Evolutionary conservation across 2,329 filamentous ascomycete genomes (phyloP), one percentile per base, ranked within the genome.

Genomic region (Dactylellina leptospora): DNA sequence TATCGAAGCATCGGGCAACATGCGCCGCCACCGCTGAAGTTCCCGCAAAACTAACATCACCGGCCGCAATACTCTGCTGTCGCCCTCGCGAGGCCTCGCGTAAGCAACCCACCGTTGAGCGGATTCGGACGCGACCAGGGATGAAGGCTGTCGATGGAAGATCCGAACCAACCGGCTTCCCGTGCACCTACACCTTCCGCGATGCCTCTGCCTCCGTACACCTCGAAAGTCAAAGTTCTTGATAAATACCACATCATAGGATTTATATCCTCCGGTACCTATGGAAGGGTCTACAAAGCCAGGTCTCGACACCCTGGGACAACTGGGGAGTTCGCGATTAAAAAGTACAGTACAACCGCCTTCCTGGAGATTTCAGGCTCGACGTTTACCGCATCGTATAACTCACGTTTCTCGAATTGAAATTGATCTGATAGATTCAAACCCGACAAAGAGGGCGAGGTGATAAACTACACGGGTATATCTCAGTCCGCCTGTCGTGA

Each of bases 261-360:
- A 44, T 99, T 99, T 83, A 99, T 99, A 77, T 96, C 92, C 79
- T 96, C 92, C 76, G 95, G 95, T 48, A 99, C 95, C 13, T 99
- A 99, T 85, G 95, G 95, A 33, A 89, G 95, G 28, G 95, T 99
- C 5, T 99, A 97, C 86, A 99, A 99, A 79, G 95, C 95, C 16
- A 68, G 74, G 13, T 75, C 74, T 47, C 73, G 74, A 84, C 92
- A 44, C 88, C 91, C 76, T 88, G 89, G 75, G 85, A 90, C 82
- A 79, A 82, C 87, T 55, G 90, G 91, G 74, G 92, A 96, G 78
- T 97, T 96, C 78, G 95, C 95, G 76, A 99, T 99, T 83, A 99
- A 99, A 80, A 99, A 99, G 86, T 96, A n/a, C 11, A 40, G 36
- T 80, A 77, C 81, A 51, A 4, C 25, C 13, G 55, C 22, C 48